Base-by-base conservation (phyloP, 169 alveolate genomes). In the Eimeria nieschulzi region DNA sequence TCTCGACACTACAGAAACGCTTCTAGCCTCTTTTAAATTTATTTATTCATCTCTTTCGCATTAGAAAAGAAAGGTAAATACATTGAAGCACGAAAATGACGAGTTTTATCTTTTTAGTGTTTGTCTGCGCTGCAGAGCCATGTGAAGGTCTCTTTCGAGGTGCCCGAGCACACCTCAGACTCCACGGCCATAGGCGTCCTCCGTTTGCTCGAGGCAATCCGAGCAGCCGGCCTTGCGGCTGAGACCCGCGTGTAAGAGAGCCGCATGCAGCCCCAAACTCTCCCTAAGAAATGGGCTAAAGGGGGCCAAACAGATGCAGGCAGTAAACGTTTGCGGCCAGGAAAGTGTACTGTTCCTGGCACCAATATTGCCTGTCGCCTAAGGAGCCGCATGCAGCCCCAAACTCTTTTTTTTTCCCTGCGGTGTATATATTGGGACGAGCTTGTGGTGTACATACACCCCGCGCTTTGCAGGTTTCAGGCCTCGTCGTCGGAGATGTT, bases 101-200 rank as follows among this genome's bases (percentile, higher is more conserved):
- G 6, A 7, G 25, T 64, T 21, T 63, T 0, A 9, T 23, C 17
- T 51, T 39, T 39, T 83, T 13, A 6, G 55, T 23, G 19, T 17
- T 9, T 85, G 80, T 9, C 55, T 54, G 79, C 9, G 26, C 23
- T 55, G 64, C 93, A 90, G 93, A 83, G 95, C 76, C 96, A 95
- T 63, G 98, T 95, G 78, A 96, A 96, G 94, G 97, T 96, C 33
- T 96, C 98, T n/a, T 97, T 97, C 83, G 97, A 93, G 73, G 88
- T 94, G 91, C 97, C 98, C 0, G 96, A 90, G 87, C 92, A 94
- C 86, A 97, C 98, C 56, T 92, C 97, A n/a, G 97, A 96, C 56
- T 92, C 94, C 0, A 95, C 95, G 21, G 96, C 93, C 23, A 78
- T 94, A 23, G 97, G 97, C 9, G 95, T 96, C 13, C 91, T 95